Conservation (phyloP, 2,329 filamentous ascomycete species). For the Fusarium abutilonis region DNA sequence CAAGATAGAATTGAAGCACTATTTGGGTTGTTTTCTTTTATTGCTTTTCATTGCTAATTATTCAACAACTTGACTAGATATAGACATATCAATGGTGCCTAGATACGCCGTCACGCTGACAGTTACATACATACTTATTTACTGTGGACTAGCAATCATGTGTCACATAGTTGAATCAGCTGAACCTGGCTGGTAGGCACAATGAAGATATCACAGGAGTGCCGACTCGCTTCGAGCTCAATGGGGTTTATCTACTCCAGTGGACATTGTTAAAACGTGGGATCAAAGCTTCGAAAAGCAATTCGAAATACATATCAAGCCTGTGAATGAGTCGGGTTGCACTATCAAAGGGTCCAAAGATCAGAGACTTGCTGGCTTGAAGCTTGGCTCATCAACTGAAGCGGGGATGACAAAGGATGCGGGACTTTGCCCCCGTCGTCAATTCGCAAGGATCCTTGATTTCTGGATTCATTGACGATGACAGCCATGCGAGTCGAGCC, state of each 20-base stretch:
- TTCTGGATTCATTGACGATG: background rate
- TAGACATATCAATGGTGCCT: too few relatives aligned
- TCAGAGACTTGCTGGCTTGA: too few relatives aligned
- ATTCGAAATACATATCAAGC: background rate
- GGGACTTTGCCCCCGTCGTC: slow-evolving; percentile 6
- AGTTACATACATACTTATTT: background rate
- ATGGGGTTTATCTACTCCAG: background rate
- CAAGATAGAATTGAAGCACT: too few relatives aligned
- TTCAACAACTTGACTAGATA: too few relatives aligned
- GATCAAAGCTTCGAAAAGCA: too few relatives aligned
- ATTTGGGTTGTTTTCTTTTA: too few relatives aligned
- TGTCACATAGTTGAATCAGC: background rate
- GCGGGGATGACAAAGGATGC: slow-evolving; percentile 7
- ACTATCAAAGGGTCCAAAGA: background rate
- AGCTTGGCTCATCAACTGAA: slow-evolving; percentile 1
- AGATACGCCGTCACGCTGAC: background rate
- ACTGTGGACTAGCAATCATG: slow-evolving; percentile 10
- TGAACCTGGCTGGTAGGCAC: slow-evolving; percentile 4
- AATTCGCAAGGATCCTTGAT: slow-evolving; percentile 1
- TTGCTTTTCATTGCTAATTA: too few relatives aligned
- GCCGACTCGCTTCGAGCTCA: background rate
- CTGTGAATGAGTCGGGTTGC: background rate
- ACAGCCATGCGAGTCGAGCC: background rate
- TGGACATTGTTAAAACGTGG: too few relatives aligned
- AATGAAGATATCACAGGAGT: background rate